Evolutionary conservation across 2,329 filamentous ascomycete species (phyloP).

Genomic region (Xylaria multiplex): DNA sequence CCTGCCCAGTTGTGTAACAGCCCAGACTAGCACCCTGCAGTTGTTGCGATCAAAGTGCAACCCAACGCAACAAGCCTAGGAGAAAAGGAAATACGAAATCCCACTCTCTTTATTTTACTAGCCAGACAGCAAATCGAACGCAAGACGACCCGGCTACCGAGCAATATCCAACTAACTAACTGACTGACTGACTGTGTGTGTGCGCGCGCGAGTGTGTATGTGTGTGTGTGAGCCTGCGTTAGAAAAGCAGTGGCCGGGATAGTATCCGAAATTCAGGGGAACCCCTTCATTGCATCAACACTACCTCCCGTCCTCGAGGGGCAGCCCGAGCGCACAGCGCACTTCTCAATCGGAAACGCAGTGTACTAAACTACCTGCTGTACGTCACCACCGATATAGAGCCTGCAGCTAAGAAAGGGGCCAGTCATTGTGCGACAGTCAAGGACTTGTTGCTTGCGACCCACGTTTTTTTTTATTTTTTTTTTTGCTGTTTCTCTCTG

Average conservation of each 20-base stretch:
- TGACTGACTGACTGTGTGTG: not conserved
- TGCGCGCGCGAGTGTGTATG: not conserved
- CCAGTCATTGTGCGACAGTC: constrained; percentile 30
- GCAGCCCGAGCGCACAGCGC: constrained; percentile 26
- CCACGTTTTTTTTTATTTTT: constrained; percentile 20
- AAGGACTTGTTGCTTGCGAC: constrained; percentile 30
- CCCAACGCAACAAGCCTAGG: constrained; percentile 27
- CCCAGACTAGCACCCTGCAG: constrained; percentile 33
- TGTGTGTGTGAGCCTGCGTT: constrained; percentile 4
- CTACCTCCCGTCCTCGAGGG: constrained; percentile 23
- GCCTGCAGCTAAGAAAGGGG: constrained; percentile 22
- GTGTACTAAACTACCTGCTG: constrained; percentile 14
- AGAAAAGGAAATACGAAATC: constrained; percentile 25
- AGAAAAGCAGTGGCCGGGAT: constrained; percentile 19
- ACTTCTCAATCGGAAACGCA: constrained; percentile 27
- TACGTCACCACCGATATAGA: constrained; percentile 30
- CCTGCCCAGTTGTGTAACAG: constrained; percentile 40
- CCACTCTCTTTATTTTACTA: constrained; percentile 22
- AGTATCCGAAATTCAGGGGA: constrained; percentile 30
- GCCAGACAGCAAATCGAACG: constrained; percentile 22
- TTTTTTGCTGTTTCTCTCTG: constrained; percentile 16
- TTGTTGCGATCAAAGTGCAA: constrained; percentile 31
- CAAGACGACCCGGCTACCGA: constrained; percentile 27
- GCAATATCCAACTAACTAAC: constrained; percentile 14
- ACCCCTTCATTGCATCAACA: constrained; percentile 25